phyloP scores from a whole-genome alignment of 1,139 yeast species.

The Lizanozyma gosingica region DNA sequence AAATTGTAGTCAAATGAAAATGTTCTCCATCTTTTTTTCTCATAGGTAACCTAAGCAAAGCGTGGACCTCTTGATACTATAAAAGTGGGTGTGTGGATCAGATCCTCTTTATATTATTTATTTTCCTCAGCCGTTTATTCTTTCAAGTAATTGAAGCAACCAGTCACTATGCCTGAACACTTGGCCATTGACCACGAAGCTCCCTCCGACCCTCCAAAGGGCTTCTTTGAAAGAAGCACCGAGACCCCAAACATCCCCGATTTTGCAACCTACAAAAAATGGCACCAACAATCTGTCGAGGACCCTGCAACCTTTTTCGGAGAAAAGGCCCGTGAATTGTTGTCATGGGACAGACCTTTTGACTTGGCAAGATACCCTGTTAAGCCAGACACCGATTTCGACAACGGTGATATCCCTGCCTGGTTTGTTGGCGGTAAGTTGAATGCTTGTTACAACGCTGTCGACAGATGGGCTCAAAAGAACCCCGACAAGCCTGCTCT shows the following conservation, averaged over 20 bases:
- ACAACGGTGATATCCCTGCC: slow-evolving; percentile 59
- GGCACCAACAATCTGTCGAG: slow-evolving; percentile 61
- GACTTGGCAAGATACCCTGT: slow-evolving; percentile 49
- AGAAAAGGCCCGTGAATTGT: slow-evolving; percentile 43
- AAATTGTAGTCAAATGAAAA: no score
- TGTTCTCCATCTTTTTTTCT: no score
- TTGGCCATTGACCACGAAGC: slow-evolving; percentile 37
- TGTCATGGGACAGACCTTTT: slow-evolving; percentile 61
- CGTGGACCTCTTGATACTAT: no score
- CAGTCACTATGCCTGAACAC: slow-evolving; percentile 10
- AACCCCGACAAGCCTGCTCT: slow-evolving; percentile 71
- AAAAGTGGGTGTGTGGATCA: neutral
- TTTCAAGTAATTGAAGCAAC: neutral
- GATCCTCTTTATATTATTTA: no score
- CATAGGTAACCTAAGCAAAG: no score
- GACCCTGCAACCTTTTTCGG: slow-evolving; percentile 62
- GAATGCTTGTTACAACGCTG: slow-evolving; percentile 71
- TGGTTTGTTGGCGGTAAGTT: slow-evolving; percentile 76
- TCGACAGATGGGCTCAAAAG: slow-evolving; percentile 70
- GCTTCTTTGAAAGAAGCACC: slow-evolving; percentile 45
- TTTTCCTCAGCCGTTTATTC: no score
- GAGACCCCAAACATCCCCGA: slow-evolving; percentile 40
- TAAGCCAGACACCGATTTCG: slow-evolving; percentile 40
- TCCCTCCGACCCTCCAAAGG: slow-evolving; percentile 43
- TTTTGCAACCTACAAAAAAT: slow-evolving; percentile 46